Evolutionary conservation across 1,284 basidiomycete genomes (phyloP), one percentile per base, ranked within the genome.

Genomic region (Sporisorium scitamineum): DNA sequence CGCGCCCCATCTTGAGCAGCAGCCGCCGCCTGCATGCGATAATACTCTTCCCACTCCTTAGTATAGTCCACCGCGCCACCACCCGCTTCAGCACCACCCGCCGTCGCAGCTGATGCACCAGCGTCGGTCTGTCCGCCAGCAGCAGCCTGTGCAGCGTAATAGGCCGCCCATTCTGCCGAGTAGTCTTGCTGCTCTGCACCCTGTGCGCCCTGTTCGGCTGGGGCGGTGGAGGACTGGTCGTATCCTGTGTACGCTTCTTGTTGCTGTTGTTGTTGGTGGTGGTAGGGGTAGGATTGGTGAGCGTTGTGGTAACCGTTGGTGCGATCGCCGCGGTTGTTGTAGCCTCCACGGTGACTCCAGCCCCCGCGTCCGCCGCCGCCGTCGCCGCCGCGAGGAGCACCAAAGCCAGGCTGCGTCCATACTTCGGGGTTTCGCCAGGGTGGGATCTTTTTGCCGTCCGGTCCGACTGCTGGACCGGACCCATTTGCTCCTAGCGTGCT

Each of bases 41-140:
- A 79, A 52, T 76, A 72, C 61, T 84, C 83, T 60, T 82, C 82
- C 83, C 83, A 84, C 51, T 84, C 82, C 63, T 84, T 84, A 20
- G 79, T 72, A 54, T 84, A 84, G 58, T 84, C 83, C 31, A 64
- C 61, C 31, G 54, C 32, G 14, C 54, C 63, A 22, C 31, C 60
- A 29, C 54, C 58, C 31, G 24, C 31, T 58, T 14, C 34, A 13
- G 52, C 41, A 13, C 50, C 63, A 22, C 37, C 60, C 54, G 64
- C 56, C 63, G 60, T 60, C 2, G 54, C 61, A 8, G 52, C 67
- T 27, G 60, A 58, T 20, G 74, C 54, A 16, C 64, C 71, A 0
- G 59, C 41, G 11, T 29, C 56, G 5, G 6, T 24, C 47, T 13
- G 66, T 41, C 41, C 68, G 0, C 59, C 61, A 10, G 67, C 62